Conservation (phyloP, 192 early-diverging fungal genomes). For the Coemansia sp. region DNA sequence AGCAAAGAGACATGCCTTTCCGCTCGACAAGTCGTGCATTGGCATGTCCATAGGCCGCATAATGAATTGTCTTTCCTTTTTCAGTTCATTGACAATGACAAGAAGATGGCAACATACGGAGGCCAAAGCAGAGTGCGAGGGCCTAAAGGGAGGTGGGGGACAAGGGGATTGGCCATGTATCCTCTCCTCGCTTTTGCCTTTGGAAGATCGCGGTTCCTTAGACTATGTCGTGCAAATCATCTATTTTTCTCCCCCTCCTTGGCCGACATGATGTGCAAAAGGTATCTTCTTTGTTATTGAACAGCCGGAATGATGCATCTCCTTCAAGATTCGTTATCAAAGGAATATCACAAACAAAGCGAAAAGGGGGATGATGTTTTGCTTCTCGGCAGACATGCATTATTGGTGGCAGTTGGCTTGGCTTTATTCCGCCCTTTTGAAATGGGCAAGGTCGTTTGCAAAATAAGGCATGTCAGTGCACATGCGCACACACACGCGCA, state of each 20-base stretch:
- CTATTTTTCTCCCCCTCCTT: background rate
- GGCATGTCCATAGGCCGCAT: background rate
- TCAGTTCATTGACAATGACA: background rate
- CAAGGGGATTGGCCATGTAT: background rate
- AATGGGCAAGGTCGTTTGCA: background rate
- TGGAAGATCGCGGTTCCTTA: background rate
- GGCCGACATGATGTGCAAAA: background rate
- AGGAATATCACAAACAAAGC: background rate
- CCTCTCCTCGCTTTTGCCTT: background rate
- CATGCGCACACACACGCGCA: background rate
- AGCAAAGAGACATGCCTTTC: background rate
- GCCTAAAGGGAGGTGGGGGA: background rate
- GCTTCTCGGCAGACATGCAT: background rate
- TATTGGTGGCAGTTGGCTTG: background rate
- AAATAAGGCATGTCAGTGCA: constrained; percentile 3
- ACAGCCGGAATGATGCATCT: background rate
- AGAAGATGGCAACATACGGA: background rate
- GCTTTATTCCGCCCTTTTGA: constrained; percentile 1
- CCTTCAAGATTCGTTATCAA: constrained; percentile 1
- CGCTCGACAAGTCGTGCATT: background rate
- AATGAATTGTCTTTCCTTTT: background rate
- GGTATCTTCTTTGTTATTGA: background rate
- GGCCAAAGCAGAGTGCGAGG: background rate
- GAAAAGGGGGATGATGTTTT: background rate
- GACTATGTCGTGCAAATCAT: background rate